Conservation (phyloP, 192 early-diverging fungal genomes). For the Cladochytrium replicatum region DNA sequence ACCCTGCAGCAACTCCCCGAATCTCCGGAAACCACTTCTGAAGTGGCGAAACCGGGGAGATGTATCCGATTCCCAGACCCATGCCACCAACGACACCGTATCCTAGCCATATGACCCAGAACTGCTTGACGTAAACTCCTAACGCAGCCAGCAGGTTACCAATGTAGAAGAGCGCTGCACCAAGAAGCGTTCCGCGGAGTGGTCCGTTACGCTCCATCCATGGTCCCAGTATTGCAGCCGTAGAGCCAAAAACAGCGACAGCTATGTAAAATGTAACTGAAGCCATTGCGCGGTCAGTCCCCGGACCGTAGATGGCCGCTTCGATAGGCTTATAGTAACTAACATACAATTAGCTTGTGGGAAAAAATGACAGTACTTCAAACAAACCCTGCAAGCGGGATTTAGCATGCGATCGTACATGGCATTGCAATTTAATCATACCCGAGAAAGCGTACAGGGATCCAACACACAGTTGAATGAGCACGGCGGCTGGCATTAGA, state of each 20-base stretch:
- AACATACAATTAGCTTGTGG: too few relatives aligned
- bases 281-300: slow-evolving; percentile 37
- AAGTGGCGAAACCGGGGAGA: slow-evolving; percentile 62
- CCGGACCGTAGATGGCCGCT: slow-evolving; percentile 33
- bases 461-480: slow-evolving; percentile 54
- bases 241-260: slow-evolving; percentile 59
- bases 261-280: slow-evolving; percentile 67
- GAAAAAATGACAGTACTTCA: too few relatives aligned
- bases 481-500: slow-evolving; percentile 56
- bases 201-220: slow-evolving; percentile 73
- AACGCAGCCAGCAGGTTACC: slow-evolving; percentile 62
- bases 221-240: slow-evolving; percentile 62
- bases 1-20: slow-evolving; percentile 65
- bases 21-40: slow-evolving; percentile 72
- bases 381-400: too few relatives aligned
- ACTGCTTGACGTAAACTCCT: slow-evolving; percentile 38
- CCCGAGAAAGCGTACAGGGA: slow-evolving; percentile 72
- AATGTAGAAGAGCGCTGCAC: slow-evolving; percentile 52
- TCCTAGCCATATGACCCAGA: slow-evolving; percentile 54
- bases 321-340: slow-evolving; percentile 67
- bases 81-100: slow-evolving; percentile 63
- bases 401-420: too few relatives aligned
- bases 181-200: slow-evolving; percentile 51
- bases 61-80: slow-evolving; percentile 64
- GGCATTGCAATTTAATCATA: too few relatives aligned